These are phyloP conservation scores for Linum trigynum DNA, from an alignment of 345 rosid species.

Conservation along the genomic window DNA sequence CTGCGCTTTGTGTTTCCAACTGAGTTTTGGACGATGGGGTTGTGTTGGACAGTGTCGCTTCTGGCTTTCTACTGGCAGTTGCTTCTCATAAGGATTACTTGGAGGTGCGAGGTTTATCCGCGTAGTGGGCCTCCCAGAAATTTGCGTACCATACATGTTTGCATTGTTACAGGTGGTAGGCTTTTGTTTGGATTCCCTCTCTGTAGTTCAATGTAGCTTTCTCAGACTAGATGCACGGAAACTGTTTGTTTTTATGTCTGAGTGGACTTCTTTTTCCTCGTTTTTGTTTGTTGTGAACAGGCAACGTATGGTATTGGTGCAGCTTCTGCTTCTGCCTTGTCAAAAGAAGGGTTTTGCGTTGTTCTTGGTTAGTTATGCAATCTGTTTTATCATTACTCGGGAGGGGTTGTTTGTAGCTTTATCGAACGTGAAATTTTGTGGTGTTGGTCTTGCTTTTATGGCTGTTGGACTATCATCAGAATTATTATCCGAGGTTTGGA, in stretches of 20 bases:
- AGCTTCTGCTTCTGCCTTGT: slow-evolving; percentile 62
- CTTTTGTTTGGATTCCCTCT: not conserved
- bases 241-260: not conserved
- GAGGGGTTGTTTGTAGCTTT: not conserved
- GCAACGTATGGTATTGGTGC: slow-evolving; percentile 85
- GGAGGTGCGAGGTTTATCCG: slow-evolving; percentile 22
- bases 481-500: slow-evolving; percentile 42
- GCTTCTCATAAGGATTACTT: slow-evolving; percentile 25
- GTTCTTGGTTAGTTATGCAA: slow-evolving; percentile 41
- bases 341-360: slow-evolving; percentile 60
- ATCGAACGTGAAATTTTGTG: not conserved
- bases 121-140: slow-evolving; percentile 22
- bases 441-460: not conserved
- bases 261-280: not conserved
- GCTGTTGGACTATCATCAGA: slow-evolving; percentile 69
- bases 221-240: not conserved
- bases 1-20: slow-evolving; percentile 33
- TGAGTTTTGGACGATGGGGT: slow-evolving; percentile 70
- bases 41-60: slow-evolving; percentile 53
- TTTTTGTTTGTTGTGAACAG: slow-evolving; percentile 20
- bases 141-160: slow-evolving; percentile 35
- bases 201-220: not conserved
- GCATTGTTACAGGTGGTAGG: slow-evolving; percentile 78
- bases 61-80: slow-evolving; percentile 44
- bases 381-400: too few species aligned